Base-by-base conservation (phyloP, 2,329 filamentous ascomycete species). In the Neonectria coccinea region DNA sequence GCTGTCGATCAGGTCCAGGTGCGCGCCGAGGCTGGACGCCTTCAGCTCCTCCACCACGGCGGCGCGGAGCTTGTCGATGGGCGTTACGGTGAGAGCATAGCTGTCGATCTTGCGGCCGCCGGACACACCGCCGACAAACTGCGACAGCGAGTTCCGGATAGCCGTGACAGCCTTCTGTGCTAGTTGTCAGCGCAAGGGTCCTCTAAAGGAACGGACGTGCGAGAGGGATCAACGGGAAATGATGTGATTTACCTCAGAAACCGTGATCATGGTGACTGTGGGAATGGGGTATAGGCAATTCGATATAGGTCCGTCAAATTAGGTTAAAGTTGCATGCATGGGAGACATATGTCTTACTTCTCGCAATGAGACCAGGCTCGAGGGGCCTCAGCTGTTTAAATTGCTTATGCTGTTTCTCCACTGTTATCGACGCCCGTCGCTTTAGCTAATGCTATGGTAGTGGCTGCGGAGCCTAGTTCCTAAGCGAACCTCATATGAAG, bases 1-100 rank as follows among this genome's bases (percentile, higher is more conserved):
- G 44, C 52, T 53, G 56, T 64, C 53, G 42, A 64, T 56, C 16
- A 64, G 12, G 51, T 60, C 56, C 36, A 64, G 18, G 56, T 64
- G 56, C 42, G 25, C 56, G 12, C 56, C 12, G 42, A 64, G 44
- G 25, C 62, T 64, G 8, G 56, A 59, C 4, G 53, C 16, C 54
- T 58, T 31, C n/a, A 58, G 39, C 18, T 54, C 54, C 18, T 48
- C 31, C 20, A 63, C 33, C 14, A 61, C 59, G 27, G 52, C 51
- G 12, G 59, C 59, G 31, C 52, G 52, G 20, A 61, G 52, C 12
- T 50, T 9, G 42, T 56, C 52, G 25, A 61, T 56, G 14, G 51
- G 42, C 22, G 52, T 48, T 14, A 42, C 22, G 1, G 59, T 61
- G 42, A 61, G 51, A 12, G 59, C 59, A 39, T 56, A 22, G 25